phyloP scores from a whole-genome alignment of 768 basidiomycete species.

The Boletus tomentosulus region DNA sequence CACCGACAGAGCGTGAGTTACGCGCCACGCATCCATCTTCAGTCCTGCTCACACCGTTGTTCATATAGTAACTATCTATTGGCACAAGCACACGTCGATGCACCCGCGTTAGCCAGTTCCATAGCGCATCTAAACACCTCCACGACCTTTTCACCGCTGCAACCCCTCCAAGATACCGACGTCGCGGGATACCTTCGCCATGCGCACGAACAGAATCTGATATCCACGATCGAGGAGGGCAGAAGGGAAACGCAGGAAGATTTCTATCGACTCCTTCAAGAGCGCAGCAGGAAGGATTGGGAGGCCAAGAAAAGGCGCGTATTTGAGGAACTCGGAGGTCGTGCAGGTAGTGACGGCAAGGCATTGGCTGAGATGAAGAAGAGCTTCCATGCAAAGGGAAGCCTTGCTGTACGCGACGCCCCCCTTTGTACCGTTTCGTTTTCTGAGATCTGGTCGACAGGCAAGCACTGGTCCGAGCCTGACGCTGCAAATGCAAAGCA shows the following conservation, averaged over 20 bases:
- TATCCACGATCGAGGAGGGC: slow-evolving; percentile 90
- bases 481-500: slow-evolving; percentile 79
- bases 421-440: neutral
- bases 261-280: slow-evolving; percentile 78
- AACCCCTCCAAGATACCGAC: slow-evolving; percentile 91
- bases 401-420: slow-evolving; percentile 43
- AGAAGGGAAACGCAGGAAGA: slow-evolving; percentile 79
- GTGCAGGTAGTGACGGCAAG: slow-evolving; percentile 51
- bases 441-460: slow-evolving; percentile 21
- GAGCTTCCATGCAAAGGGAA: slow-evolving; percentile 53
- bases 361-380: slow-evolving; percentile 59
- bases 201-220: slow-evolving; percentile 91
- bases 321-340: slow-evolving; percentile 84
- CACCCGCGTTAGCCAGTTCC: slow-evolving; percentile 76
- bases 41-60: slow-evolving; percentile 4
- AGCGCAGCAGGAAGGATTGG: slow-evolving; percentile 76
- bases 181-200: slow-evolving; percentile 93
- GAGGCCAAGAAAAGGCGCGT: slow-evolving; percentile 86
- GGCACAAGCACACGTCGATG: slow-evolving; percentile 91
- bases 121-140: slow-evolving; percentile 81
- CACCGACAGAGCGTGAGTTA: slow-evolving; percentile 66
- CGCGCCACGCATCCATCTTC: slow-evolving; percentile 4
- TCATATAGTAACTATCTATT: slow-evolving; percentile 76
- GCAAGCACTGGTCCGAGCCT: slow-evolving; percentile 50
- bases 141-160: slow-evolving; percentile 83